Base-by-base conservation (phyloP, 139 green algal genomes). In the Tetradesmus obliquus region DNA sequence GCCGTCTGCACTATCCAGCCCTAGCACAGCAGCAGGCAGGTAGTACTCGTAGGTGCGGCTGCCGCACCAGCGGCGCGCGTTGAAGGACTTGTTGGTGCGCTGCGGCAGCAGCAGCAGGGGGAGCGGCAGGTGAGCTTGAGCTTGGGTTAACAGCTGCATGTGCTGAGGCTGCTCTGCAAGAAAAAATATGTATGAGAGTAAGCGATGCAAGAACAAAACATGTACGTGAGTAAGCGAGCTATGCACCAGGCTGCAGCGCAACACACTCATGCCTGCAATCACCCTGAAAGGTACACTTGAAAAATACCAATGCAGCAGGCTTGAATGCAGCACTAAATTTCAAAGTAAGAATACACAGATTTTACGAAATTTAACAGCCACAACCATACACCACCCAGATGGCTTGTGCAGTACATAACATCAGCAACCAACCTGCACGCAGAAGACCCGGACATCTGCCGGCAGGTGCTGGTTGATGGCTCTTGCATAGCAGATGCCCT, bases 41-140 rank as follows among this genome's bases (percentile, higher is more conserved):
- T 99, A 96, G 95, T 99, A 99, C 94, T 99, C 97, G 86, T 99
- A 99, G 72, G 93, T 94, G 13, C 98, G 94, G 84, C 90, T 94
- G 93, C 97, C 94, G 93, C 97, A 99, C 80, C 94, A 92, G 87
- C 96, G 96, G 4, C 97, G 95, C 0, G 98, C 97, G 88, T 98
- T 96, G 92, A 99, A 99, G 74, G 95, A 95, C 45, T 97, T 96
- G 53, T 98, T 99, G 1, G 97, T 97, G 6, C 97, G 94, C 55
- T 96, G 90, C 82, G 80, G 66, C 66, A 76, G 66, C 55, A 55
- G 8, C 15, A 20, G 32, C 66, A 90, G 98, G 98, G 17, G 22
- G 54, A 17, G 8, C n/a, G 20, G 32, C 54, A 79, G 12, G 19
- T 17, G 55, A 13, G 84, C 55, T 13, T 15, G 8, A 79, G 13